Base-by-base conservation (phyloP, 306 rosid species). In the Rubus parviflorus region DNA sequence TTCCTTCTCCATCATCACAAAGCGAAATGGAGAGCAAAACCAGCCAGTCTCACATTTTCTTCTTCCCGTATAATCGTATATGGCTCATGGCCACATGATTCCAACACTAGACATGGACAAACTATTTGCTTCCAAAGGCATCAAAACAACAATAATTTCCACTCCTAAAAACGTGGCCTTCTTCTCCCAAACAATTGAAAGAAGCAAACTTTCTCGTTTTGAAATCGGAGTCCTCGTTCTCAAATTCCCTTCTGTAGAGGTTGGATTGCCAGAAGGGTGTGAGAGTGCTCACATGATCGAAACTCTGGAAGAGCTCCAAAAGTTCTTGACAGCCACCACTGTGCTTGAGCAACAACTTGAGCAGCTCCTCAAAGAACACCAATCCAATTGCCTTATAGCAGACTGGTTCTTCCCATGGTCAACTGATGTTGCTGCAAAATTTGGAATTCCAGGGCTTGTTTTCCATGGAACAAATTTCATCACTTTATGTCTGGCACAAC, bases 371-470 rank as follows among this genome's bases (percentile, higher is more conserved):
- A 73, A 78, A 5, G 40, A 67, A 3, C 82, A 61, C 45, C 83
- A 54, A 1, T 87, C 89, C 3, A 41, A 68, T 47, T 79, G 82
- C 57, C 77, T 83, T 3, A 70, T 83, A 19, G 83, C 82, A 8
- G 87, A 83, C 25, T 49, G 68, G 2, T 19, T 38, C 41, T 81
- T 83, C 52, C 78, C 85, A 3, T 83, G 83, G 89, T 65, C 83
- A 12, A 86, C 78, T 0, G 53, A 83, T 16, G 61, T 49, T 0
- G 81, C 83, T 35, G 75, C 84, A 0, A 83, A 75, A n/a, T 82
- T 69, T 37, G 85, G 80, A 16, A 83, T 86, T 42, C 85, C 80
- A 2, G 78, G 87, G 84, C 72, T 83, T 23, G 43, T 86, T 41
- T 83, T 86, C 41, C 78, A 83, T 41, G 87, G 83, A 20, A 64